These are phyloP conservation scores for Cyberlindnera subsufficiens DNA, from an alignment of 805 yeast genomes.

Conservation along the genomic window DNA sequence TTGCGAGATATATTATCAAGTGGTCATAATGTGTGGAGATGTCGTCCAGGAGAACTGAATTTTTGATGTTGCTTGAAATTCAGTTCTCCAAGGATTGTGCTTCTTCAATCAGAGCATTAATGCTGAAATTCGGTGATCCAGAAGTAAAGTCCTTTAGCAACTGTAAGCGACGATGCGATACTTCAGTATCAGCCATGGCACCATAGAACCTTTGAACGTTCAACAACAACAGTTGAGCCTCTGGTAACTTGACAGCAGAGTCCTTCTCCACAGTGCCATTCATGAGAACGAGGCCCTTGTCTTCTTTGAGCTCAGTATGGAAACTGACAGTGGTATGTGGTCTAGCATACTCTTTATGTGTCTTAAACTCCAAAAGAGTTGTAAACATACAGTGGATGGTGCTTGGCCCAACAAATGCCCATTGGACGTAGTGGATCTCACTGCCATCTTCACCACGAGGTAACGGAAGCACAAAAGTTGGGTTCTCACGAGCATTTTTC, in stretches of 20 bases:
- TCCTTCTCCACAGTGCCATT: conserved; percentile 79
- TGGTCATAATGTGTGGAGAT: no score
- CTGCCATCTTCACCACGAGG: conserved; percentile 55
- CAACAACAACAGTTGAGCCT: conserved; percentile 71
- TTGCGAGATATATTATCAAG: no score
- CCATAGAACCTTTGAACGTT: conserved; percentile 83
- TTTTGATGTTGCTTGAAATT: neutral
- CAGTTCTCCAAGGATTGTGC: conserved; percentile 61
- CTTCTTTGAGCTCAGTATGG: conserved; percentile 66
- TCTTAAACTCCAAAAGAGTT: conserved; percentile 83
- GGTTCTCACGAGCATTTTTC: conserved; percentile 63
- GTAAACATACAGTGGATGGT: conserved; percentile 90
- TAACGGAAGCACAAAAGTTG: conserved; percentile 84
- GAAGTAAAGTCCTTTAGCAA: conserved; percentile 62
- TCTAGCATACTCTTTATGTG: conserved; percentile 86
- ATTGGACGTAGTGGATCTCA: conserved; percentile 90
- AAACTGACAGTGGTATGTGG: conserved; percentile 91
- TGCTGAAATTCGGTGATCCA: conserved; percentile 61
- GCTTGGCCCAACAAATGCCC: conserved; percentile 80
- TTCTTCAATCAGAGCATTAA: conserved; percentile 63
- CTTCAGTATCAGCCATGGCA: conserved; percentile 42
- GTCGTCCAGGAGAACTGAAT: no score
- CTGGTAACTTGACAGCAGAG: conserved; percentile 57
- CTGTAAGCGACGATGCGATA: conserved; percentile 43
- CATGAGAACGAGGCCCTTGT: conserved; percentile 69